Evolutionary conservation across 768 basidiomycete species (phyloP).

Genomic region (Pleurotus citrinopileatus): DNA sequence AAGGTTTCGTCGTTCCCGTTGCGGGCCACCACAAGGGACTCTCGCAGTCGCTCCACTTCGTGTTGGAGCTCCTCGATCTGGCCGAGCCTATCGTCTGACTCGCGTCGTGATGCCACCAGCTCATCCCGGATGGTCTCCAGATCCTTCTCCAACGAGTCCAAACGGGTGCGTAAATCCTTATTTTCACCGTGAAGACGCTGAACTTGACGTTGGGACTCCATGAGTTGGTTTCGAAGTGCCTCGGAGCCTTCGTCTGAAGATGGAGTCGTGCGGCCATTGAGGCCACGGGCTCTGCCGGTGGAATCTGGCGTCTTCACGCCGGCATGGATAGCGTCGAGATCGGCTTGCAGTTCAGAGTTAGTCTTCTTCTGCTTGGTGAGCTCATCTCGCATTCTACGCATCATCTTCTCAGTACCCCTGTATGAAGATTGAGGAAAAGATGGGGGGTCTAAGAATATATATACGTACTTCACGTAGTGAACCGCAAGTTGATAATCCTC

Average conservation of each 20-base stretch:
- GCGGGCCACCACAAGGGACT: constrained; percentile 70
- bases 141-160: constrained; percentile 74
- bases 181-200: constrained; percentile 74
- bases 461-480: constrained; percentile 89
- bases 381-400: constrained; percentile 95
- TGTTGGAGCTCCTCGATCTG: constrained; percentile 79
- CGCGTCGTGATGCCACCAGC: constrained; percentile 68
- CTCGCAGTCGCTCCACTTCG: constrained; percentile 74
- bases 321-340: constrained; percentile 71
- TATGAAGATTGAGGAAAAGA: constrained; percentile 7
- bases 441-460: constrained; percentile 12
- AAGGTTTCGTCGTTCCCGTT: constrained; percentile 75
- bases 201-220: constrained; percentile 74
- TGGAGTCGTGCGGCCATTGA: constrained; percentile 80
- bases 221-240: constrained; percentile 64
- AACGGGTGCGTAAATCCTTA: constrained; percentile 68
- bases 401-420: constrained; percentile 97
- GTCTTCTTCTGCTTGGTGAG: constrained; percentile 84
- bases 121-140: constrained; percentile 68
- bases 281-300: constrained; percentile 37
- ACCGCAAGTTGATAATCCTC: constrained; percentile 96
- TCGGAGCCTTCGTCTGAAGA: constrained; percentile 71
- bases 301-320: constrained; percentile 47
- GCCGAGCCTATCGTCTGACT: constrained; percentile 73
- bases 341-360: constrained; percentile 78